Evolutionary conservation across 768 basidiomycete species (phyloP).

Genomic region (Russula sp.): DNA sequence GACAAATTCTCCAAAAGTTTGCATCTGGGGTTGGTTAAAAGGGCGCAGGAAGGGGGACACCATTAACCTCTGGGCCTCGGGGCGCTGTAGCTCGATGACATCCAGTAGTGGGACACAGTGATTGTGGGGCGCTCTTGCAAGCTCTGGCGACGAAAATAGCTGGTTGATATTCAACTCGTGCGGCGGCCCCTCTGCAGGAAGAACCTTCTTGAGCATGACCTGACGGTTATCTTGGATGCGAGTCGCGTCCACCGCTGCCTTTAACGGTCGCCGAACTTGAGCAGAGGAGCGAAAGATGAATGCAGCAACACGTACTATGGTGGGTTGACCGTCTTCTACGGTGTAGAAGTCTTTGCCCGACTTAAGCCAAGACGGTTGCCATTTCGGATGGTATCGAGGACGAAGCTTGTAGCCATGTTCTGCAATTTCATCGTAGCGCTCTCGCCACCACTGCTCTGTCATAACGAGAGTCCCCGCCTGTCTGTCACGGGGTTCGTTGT

Average conservation of each 20-base stretch:
- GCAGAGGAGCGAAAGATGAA: background rate
- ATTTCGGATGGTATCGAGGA: background rate
- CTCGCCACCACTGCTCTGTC: background rate
- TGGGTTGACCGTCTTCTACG: background rate
- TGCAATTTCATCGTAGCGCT: background rate
- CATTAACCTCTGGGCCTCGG: background rate
- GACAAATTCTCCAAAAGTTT: background rate
- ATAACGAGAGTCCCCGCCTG: background rate
- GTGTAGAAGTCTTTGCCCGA: background rate
- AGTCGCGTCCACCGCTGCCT: background rate
- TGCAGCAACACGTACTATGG: background rate
- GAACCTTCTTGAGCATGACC: background rate
- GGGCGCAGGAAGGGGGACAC: background rate
- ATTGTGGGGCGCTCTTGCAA: background rate
- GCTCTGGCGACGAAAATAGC: background rate
- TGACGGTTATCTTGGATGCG: background rate
- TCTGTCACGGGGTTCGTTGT: background rate
- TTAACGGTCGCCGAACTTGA: background rate
- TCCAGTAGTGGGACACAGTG: background rate
- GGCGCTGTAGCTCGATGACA: background rate
- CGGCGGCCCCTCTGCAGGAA: background rate
- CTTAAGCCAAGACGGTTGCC: background rate
- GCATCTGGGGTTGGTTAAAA: background rate
- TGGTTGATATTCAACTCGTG: background rate
- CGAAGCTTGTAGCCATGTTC: constrained; percentile 2